A percentile compares a stretch with the other conserved stretches of the same genome.
Conservation (phyloP, 345 rosid species). For the Ailanthus altissimus region DNA sequence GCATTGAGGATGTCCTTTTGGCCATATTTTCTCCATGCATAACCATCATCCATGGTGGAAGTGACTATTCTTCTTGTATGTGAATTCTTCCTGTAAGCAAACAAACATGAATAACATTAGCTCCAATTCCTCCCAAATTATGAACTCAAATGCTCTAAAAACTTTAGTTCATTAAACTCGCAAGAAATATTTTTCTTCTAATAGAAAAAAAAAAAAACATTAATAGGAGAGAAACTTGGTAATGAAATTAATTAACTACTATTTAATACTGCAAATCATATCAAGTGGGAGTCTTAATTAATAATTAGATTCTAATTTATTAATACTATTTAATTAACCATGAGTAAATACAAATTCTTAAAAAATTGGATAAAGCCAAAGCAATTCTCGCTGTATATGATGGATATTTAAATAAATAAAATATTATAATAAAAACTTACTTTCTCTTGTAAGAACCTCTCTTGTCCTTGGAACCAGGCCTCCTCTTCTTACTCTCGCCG, state of each 20-base stretch:
- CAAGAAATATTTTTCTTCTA: too few relatives aligned
- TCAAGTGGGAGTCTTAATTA: neutral
- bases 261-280: neutral
- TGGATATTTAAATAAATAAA: neutral
- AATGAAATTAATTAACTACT: neutral
- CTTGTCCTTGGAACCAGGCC: conserved; percentile 36
- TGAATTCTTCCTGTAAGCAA: conserved; percentile 50
- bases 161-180: too few relatives aligned
- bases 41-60: conserved; percentile 47
- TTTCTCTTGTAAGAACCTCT: conserved; percentile 87
- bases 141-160: neutral
- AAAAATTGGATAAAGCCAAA: too few relatives aligned
- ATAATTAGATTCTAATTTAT: neutral
- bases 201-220: too few relatives aligned
- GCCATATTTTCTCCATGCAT: conserved; percentile 91
- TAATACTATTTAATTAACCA: neutral
- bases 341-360: neutral
- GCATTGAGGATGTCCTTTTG: conserved; percentile 75
- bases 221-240: too few relatives aligned
- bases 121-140: neutral
- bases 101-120: neutral
- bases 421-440: conserved; percentile 36
- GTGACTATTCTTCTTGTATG: conserved; percentile 41
- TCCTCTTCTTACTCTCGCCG: conserved; percentile 59
- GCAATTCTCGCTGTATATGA: too few relatives aligned